Evolutionary conservation across 345 rosid species (phyloP).

Genomic region (Acer negundo): DNA sequence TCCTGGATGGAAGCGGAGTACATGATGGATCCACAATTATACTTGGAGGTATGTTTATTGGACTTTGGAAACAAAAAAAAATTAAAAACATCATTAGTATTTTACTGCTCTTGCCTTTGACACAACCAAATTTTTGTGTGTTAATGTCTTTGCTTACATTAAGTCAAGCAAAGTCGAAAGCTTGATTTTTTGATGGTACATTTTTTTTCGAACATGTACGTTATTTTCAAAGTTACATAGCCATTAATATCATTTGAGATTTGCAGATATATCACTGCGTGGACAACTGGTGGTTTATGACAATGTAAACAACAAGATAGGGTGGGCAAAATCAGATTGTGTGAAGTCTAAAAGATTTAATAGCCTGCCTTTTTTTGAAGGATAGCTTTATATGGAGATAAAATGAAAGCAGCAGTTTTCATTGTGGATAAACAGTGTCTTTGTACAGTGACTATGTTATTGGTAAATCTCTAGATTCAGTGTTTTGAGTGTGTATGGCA

Average conservation of each 20-base stretch:
- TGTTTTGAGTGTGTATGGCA: no score
- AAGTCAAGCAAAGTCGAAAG: neutral
- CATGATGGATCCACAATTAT: constrained; percentile 78
- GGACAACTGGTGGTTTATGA: constrained; percentile 77
- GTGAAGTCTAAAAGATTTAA: constrained; percentile 36
- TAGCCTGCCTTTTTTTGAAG: constrained; percentile 40
- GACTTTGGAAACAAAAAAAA: neutral
- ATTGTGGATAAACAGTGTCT: neutral
- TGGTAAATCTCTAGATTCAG: no score
- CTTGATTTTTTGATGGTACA: no score
- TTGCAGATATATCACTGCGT: constrained; percentile 71
- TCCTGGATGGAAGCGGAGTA: constrained; percentile 83
- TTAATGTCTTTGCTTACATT: neutral
- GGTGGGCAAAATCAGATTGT: constrained; percentile 74
- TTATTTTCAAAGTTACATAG: neutral
- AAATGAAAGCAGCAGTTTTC: neutral
- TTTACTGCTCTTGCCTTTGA: neutral
- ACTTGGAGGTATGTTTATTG: constrained; percentile 67
- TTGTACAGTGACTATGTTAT: neutral
- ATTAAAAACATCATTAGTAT: neutral
- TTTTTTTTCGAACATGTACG: no score
- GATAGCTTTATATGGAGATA: constrained; percentile 17
- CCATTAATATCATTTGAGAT: neutral
- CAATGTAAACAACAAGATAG: constrained; percentile 69
- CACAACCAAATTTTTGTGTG: neutral